These are phyloP conservation scores for Neonectria magnoliae DNA, from an alignment of 2,329 filamentous ascomycete genomes.

Conservation along the genomic window DNA sequence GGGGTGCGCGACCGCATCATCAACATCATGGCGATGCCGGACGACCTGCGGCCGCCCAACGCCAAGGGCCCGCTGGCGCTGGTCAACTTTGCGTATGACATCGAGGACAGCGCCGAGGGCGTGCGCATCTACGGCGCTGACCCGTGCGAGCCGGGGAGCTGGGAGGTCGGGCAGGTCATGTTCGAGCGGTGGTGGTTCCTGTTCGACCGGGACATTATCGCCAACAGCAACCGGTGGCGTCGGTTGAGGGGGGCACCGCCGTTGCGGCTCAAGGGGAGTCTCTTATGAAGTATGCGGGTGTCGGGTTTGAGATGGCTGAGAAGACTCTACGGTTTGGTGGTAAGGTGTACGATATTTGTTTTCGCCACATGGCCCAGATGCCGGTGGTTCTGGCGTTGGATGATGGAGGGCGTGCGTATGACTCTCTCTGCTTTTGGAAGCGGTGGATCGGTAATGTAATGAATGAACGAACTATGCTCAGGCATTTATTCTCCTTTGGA, in stretches of 20 bases:
- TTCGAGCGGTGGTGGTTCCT: slow-evolving; percentile 71
- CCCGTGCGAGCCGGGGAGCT: slow-evolving; percentile 58
- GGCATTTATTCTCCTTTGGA: not conserved
- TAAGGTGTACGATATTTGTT: not conserved
- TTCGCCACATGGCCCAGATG: not conserved
- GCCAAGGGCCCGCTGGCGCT: slow-evolving; percentile 59
- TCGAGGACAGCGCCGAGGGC: slow-evolving; percentile 65
- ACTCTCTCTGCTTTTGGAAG: not conserved
- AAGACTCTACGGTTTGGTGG: not conserved
- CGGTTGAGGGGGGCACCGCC: slow-evolving; percentile 55
- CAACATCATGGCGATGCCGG: slow-evolving; percentile 60
- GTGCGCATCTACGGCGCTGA: slow-evolving; percentile 60
- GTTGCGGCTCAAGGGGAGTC: slow-evolving; percentile 35
- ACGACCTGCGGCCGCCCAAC: slow-evolving; percentile 56
- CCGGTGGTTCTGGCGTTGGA: not conserved
- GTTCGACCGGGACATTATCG: slow-evolving; percentile 63
- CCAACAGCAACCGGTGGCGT: slow-evolving; percentile 63
- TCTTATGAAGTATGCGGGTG: slow-evolving; percentile 10
- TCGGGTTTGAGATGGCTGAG: not conserved
- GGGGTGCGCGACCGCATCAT: slow-evolving; percentile 63
- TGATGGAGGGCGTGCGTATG: not conserved
- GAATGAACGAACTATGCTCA: not conserved
- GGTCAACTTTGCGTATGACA: slow-evolving; percentile 63
- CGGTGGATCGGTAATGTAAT: not conserved
- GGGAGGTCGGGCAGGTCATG: slow-evolving; percentile 68